Conservation (phyloP, 2,329 filamentous ascomycete species). For the Penicillium sp. region DNA sequence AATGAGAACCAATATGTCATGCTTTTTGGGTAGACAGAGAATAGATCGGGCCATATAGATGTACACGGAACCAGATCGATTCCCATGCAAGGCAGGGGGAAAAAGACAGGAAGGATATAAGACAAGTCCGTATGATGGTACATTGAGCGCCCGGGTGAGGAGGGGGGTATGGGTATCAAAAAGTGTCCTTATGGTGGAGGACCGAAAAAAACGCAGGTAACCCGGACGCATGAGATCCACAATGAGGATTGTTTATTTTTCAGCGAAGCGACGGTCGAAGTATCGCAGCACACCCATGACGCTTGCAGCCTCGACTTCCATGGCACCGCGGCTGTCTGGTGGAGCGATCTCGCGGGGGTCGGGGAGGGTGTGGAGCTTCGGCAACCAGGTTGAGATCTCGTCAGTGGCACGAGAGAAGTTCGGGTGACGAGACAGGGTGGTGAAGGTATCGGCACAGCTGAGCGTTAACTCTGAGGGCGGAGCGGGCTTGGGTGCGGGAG, state of each 20-base stretch:
- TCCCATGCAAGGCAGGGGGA: neutral
- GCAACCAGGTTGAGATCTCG: constrained; percentile 67
- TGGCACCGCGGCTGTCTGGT: constrained; percentile 43
- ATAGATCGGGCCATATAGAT: neutral
- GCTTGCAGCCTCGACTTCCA: constrained; percentile 73
- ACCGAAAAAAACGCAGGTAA: constrained; percentile 4
- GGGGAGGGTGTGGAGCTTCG: constrained; percentile 56
- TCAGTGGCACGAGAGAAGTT: constrained; percentile 66
- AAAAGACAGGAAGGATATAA: constrained; percentile 2
- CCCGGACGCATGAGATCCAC: constrained; percentile 4
- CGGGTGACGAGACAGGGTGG: constrained; percentile 66
- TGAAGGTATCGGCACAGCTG: constrained; percentile 68
- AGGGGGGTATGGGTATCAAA: constrained; percentile 21
- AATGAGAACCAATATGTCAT: neutral
- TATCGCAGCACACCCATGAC: constrained; percentile 78
- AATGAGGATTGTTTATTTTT: constrained; percentile 24
- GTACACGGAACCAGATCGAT: neutral
- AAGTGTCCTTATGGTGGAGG: constrained; percentile 5
- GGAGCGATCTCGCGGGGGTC: constrained; percentile 31
- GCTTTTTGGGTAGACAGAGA: constrained; percentile 6
- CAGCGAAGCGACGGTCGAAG: constrained; percentile 63
- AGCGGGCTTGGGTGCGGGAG: constrained; percentile 21
- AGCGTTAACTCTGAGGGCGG: constrained; percentile 38
- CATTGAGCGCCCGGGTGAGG: constrained; percentile 14
- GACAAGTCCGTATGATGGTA: constrained; percentile 16